Evolutionary conservation across 2,329 filamentous ascomycete species (phyloP).

Genomic region (Cladophialophora bantiana): DNA sequence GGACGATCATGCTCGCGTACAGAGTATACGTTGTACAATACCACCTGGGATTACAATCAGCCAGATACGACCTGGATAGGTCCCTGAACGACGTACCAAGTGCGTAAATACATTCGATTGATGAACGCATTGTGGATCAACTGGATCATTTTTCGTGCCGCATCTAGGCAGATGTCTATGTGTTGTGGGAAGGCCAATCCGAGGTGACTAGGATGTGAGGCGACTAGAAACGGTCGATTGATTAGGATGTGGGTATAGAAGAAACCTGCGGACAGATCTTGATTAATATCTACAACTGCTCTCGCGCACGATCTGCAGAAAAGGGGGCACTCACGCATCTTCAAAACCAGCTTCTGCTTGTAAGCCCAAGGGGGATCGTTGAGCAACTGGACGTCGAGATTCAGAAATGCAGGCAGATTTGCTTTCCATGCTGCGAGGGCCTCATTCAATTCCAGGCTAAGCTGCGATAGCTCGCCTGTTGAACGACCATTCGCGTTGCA

Average conservation of each 20-base stretch:
- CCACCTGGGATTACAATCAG: slow-evolving; percentile 33
- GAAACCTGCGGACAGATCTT: slow-evolving; percentile 35
- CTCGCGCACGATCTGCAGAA: neutral
- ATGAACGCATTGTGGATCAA: slow-evolving; percentile 45
- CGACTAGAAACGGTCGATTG: slow-evolving; percentile 43
- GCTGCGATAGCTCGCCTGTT: slow-evolving; percentile 31
- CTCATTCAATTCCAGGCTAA: slow-evolving; percentile 39
- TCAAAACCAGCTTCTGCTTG: slow-evolving; percentile 45
- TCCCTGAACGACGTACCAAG: slow-evolving; percentile 33
- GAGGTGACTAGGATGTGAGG: slow-evolving; percentile 18
- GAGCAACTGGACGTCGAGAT: slow-evolving; percentile 38
- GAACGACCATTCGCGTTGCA: slow-evolving; percentile 34
- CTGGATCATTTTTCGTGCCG: slow-evolving; percentile 42
- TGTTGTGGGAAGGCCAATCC: slow-evolving; percentile 18
- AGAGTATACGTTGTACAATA: slow-evolving; percentile 47
- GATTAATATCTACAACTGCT: neutral
- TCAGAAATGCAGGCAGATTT: slow-evolving; percentile 35
- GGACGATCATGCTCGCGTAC: slow-evolving; percentile 46
- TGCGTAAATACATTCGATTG: slow-evolving; percentile 44
- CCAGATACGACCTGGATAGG: no score
- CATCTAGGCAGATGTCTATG: slow-evolving; percentile 42
- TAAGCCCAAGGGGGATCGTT: slow-evolving; percentile 44
- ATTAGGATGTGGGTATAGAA: slow-evolving; percentile 45
- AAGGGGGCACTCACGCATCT: slow-evolving; percentile 36
- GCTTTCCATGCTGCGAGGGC: slow-evolving; percentile 39